A percentile compares a stretch with the other conserved stretches of the same genome.
Evolutionary conservation across 805 yeast species (phyloP).

Genomic region (Kuraishia piskuri): DNA sequence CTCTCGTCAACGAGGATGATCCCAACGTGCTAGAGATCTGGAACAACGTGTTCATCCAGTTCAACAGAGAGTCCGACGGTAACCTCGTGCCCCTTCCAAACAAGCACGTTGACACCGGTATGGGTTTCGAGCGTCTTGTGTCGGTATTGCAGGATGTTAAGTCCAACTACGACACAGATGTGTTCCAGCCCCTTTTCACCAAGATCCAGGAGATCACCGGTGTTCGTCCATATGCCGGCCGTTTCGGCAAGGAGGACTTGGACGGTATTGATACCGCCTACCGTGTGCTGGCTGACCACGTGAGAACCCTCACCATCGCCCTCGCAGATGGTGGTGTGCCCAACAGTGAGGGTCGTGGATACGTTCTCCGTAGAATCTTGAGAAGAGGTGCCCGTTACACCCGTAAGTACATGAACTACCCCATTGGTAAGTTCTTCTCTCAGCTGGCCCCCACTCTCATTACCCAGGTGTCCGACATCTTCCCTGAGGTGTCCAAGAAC

Average conservation of each 20-base stretch:
- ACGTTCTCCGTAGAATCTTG: slow-evolving; percentile 90
- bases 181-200: slow-evolving; percentile 80
- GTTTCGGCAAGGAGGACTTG: slow-evolving; percentile 83
- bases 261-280: slow-evolving; percentile 98
- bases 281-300: slow-evolving; percentile 97
- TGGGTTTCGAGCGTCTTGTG: slow-evolving; percentile 97
- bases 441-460: slow-evolving; percentile 88
- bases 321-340: slow-evolving; percentile 99
- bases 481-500: slow-evolving; percentile 83
- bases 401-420: slow-evolving; percentile 92
- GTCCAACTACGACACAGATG: slow-evolving; percentile 97
- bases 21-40: slow-evolving; percentile 97
- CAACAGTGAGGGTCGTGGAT: slow-evolving; percentile 98
- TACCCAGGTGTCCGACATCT: slow-evolving; percentile 75
- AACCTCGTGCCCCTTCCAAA: slow-evolving; percentile 79
- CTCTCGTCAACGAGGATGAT: slow-evolving; percentile 90
- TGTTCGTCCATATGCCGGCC: slow-evolving; percentile 84
- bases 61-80: slow-evolving; percentile 86
- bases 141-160: slow-evolving; percentile 84
- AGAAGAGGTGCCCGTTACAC: slow-evolving; percentile 98
- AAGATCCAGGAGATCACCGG: slow-evolving; percentile 90
- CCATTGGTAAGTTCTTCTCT: slow-evolving; percentile 90
- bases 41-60: slow-evolving; percentile 97
- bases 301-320: slow-evolving; percentile 93
- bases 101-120: slow-evolving; percentile 95